These are phyloP conservation scores for Sclerotinia subarctica DNA, from an alignment of 2,329 filamentous ascomycete species.

Conservation along the genomic window DNA sequence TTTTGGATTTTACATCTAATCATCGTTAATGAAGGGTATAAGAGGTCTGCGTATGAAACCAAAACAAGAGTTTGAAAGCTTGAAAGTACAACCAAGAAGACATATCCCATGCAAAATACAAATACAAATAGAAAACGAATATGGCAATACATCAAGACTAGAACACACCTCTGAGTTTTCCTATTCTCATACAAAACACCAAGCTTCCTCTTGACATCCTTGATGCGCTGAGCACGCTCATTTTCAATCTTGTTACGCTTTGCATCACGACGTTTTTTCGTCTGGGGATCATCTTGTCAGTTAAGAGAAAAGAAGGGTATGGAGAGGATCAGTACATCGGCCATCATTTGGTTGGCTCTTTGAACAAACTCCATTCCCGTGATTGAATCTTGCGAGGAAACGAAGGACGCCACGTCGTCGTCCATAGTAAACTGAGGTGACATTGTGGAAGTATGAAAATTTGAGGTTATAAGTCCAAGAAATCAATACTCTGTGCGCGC, in stretches of 20 bases:
- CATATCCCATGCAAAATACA: neutral
- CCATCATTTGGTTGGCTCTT: conserved; percentile 11
- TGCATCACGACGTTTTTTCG: conserved; percentile 32
- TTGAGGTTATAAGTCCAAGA: neutral
- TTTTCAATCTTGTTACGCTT: conserved; percentile 33
- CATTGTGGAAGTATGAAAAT: neutral
- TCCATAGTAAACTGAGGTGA: neutral
- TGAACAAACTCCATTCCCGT: neutral
- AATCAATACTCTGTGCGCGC: neutral
- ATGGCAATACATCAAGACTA: neutral
- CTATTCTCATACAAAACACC: conserved; percentile 29
- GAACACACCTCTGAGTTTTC: conserved; percentile 33
- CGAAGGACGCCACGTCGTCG: neutral
- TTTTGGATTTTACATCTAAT: conserved; percentile 31
- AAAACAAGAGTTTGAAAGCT: too few species aligned
- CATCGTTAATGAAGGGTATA: neutral
- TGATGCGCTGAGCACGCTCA: conserved; percentile 30
- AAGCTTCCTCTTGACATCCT: conserved; percentile 31
- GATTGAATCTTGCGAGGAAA: neutral
- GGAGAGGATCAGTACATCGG: neutral
- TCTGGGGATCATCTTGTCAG: conserved; percentile 24
- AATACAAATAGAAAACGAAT: neutral
- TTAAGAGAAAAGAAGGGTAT: neutral
- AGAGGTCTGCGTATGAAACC: too few species aligned
- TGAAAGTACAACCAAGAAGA: too few species aligned